Evolutionary conservation across 306 rosid genomes (phyloP).

Genomic region (Gynostemma pentaphyllum): DNA sequence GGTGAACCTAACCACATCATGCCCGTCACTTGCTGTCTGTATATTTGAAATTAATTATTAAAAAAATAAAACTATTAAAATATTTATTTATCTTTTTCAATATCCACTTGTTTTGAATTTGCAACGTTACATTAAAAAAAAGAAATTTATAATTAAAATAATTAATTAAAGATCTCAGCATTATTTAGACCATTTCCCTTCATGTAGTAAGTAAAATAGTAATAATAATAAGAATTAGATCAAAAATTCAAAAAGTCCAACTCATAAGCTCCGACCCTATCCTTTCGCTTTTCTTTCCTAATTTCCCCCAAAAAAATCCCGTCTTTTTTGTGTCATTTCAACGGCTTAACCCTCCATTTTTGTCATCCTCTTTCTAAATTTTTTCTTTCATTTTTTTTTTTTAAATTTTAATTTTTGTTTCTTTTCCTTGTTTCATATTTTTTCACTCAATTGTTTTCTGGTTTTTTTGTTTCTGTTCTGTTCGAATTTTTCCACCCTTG

Average conservation of each 20-base stretch:
- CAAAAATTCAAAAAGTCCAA: neutral
- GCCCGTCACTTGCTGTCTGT: neutral
- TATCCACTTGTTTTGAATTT: neutral
- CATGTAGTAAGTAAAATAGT: too few species aligned
- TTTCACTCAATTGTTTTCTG: neutral
- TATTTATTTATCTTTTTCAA: neutral
- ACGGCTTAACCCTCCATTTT: neutral
- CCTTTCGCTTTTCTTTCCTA: neutral
- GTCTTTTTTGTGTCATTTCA: slow-evolving; percentile 6
- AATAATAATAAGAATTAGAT: too few species aligned
- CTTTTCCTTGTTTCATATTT: neutral
- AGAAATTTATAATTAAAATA: neutral
- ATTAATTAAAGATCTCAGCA: neutral
- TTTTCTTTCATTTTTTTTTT: neutral
- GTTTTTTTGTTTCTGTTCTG: neutral
- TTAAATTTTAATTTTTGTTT: neutral
- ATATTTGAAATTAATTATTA: neutral
- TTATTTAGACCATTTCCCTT: neutral
- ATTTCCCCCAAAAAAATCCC: slow-evolving; percentile 4
- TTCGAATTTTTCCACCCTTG: too few species aligned
- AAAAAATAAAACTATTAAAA: neutral
- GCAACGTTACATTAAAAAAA: slow-evolving; percentile 5
- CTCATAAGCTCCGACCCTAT: neutral
- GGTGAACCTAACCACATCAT: neutral
- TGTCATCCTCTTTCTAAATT: neutral